Base-by-base conservation (phyloP, 2,329 filamentous ascomycete species). In the Fusarium tanahbumbuense region DNA sequence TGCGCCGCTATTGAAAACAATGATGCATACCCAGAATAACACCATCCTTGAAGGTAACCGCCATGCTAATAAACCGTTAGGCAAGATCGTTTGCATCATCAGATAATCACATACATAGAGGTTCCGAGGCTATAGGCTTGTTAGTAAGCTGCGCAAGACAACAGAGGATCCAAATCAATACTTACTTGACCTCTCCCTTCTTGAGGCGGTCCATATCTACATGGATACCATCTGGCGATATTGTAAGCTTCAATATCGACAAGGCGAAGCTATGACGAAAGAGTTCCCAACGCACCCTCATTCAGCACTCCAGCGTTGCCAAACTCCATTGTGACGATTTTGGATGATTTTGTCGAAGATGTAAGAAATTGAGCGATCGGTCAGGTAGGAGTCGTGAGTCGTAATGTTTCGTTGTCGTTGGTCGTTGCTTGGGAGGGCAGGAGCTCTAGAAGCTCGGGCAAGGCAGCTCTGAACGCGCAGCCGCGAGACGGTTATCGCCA, bases 181-280 rank as follows among this genome's bases (percentile, higher is more conserved):
- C 93, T 84, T 85, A 98, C 94, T 99, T 99, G 81, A 99, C 95
- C 86, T 99, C 96, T 68, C 96, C 96, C 83, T 94, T 96, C 91
- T 99, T 99, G 82, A 99, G 85, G 79, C 96, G 92, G 78, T 98
- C 93, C 96, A 99, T 99, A 80, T 99, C 96, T 76, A 99, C 87
- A 82, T 99, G 96, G 81, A 99, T 98, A 81, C 96, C 96, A 94
- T 99, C 96, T 98, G 77, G 49, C 58, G 41, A 46, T 55, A 55
- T 59, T 30, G 65, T 75, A 56, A 76, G 75, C 71, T 72, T 67
- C 72, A 56, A 56, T 61, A 45, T 60, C 63, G 41, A 60, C 54
- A 30, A 57, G 60, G 56, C 60, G 56, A 65, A 56, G 50, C 64
- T 65, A 72, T 72, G 65, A 68, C 67, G 64, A 68, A 69, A 67